Percentiles rank a stretch among this genome's conserved stretches.
Evolutionary conservation across 495 filamentous ascomycete species (phyloP).

Genomic region (Cudoniella acicularis): DNA sequence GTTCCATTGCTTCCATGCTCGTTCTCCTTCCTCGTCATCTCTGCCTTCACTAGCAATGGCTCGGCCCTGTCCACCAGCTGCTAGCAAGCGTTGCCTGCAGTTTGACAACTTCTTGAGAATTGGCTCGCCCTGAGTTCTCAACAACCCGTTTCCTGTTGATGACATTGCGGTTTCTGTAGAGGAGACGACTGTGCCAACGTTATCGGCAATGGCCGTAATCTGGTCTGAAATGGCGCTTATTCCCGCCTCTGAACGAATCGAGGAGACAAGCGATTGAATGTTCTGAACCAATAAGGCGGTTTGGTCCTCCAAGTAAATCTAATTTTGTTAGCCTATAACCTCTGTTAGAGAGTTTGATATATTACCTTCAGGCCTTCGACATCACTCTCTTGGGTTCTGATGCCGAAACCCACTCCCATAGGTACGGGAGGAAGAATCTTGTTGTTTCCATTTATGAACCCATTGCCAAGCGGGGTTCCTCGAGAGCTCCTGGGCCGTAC

Average conservation of each 20-base stretch:
- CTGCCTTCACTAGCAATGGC: constrained; percentile 42
- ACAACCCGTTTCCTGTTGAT: constrained; percentile 32
- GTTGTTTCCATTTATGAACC: constrained; percentile 30
- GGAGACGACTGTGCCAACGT: constrained; percentile 65
- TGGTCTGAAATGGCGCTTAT: constrained; percentile 65
- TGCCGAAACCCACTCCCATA: constrained; percentile 26
- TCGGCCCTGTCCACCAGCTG: constrained; percentile 62
- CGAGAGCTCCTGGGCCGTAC: constrained; percentile 32
- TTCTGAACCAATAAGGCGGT: constrained; percentile 75
- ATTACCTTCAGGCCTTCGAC: constrained; percentile 71
- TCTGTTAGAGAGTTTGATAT: not conserved
- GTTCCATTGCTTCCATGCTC: constrained; percentile 60
- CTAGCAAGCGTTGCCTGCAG: constrained; percentile 62
- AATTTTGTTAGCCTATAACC: constrained; percentile 12
- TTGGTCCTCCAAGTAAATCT: constrained; percentile 83
- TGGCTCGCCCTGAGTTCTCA: constrained; percentile 55
- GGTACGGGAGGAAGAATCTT: constrained; percentile 34
- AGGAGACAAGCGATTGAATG: constrained; percentile 76
- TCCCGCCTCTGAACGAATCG: constrained; percentile 67
- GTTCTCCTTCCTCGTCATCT: constrained; percentile 33
- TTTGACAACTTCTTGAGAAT: constrained; percentile 59
- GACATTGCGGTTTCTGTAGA: constrained; percentile 60
- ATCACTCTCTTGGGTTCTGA: constrained; percentile 40
- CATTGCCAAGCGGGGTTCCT: constrained; percentile 26
- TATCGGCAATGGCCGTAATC: constrained; percentile 64